A percentile compares a stretch with the other conserved stretches of the same genome.
Conservation (phyloP, 345 rosid species). For the Carallia brachiata region DNA sequence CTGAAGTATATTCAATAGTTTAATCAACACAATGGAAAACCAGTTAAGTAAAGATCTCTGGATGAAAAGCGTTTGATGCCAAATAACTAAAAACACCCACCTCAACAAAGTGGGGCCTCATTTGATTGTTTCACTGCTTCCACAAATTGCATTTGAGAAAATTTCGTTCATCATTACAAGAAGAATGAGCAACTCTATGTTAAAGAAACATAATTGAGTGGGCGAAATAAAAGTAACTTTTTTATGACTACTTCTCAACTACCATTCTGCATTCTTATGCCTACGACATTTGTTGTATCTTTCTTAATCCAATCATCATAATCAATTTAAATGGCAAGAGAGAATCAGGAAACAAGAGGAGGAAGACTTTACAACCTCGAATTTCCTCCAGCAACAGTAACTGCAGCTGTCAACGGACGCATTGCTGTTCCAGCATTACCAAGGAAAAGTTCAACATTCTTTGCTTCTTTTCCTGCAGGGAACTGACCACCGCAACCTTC, state of each 20-base stretch:
- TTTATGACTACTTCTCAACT: too few species aligned
- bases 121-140: neutral
- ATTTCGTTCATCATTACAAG: neutral
- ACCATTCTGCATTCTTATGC: neutral
- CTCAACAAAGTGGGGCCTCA: neutral
- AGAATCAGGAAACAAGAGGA: neutral
- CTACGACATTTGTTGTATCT: neutral
- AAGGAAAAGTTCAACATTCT: conserved; percentile 67
- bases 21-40: neutral
- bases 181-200: too few species aligned
- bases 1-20: conserved; percentile 31
- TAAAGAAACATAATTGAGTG: too few species aligned
- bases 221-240: too few species aligned
- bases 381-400: conserved; percentile 87
- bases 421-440: conserved; percentile 97
- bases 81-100: neutral
- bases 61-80: neutral
- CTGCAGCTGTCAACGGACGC: conserved; percentile 93
- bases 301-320: neutral
- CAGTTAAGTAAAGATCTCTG: neutral
- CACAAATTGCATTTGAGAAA: neutral
- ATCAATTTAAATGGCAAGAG: neutral
- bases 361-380: conserved; percentile 47
- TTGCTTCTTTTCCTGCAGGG: conserved; percentile 55
- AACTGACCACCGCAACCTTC: conserved; percentile 87